Percentiles rank a stretch among this genome's conserved stretches.
These are phyloP conservation scores for Aspergillus biplanus DNA, from an alignment of 495 filamentous ascomycete species.

Conservation along the genomic window DNA sequence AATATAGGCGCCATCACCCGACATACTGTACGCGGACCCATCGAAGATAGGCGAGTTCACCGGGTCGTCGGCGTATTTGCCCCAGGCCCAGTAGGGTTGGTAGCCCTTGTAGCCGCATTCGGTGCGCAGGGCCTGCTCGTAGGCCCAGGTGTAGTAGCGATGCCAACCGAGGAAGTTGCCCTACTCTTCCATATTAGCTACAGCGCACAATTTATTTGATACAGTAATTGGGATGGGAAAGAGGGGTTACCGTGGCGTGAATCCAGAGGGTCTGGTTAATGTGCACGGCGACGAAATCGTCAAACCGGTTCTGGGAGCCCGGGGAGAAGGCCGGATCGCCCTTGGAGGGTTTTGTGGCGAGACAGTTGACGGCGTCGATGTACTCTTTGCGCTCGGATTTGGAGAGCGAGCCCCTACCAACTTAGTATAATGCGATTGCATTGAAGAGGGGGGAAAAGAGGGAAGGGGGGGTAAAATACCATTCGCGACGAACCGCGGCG, in stretches of 20 bases:
- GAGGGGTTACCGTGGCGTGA: conserved; percentile 61
- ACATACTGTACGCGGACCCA: conserved; percentile 56
- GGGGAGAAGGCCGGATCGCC: conserved; percentile 40
- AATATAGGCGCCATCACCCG: conserved; percentile 57
- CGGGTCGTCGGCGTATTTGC: conserved; percentile 50
- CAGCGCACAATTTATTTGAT: not conserved
- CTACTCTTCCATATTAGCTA: conserved; percentile 17
- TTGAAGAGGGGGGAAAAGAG: conserved; percentile 4
- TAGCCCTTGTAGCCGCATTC: conserved; percentile 68
- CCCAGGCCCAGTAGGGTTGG: conserved; percentile 63
- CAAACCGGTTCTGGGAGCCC: conserved; percentile 58
- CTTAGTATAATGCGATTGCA: conserved; percentile 1
- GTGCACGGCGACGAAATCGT: conserved; percentile 68
- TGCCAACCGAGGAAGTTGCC: conserved; percentile 71
- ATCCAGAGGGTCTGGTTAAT: conserved; percentile 61
- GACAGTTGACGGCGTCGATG: conserved; percentile 63
- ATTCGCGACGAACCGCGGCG: conserved; percentile 37
- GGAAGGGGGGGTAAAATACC: conserved; percentile 26
- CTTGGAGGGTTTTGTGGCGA: conserved; percentile 50
- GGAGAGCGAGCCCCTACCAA: conserved; percentile 52
- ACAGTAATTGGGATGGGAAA: too few species aligned
- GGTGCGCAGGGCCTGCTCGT: conserved; percentile 64
- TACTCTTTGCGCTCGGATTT: conserved; percentile 54
- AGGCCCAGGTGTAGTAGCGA: conserved; percentile 61
- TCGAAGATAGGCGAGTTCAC: conserved; percentile 63